These are phyloP conservation scores for Stephania japonica DNA, from an alignment of 164 flowering plant genomes.

Conservation along the genomic window DNA sequence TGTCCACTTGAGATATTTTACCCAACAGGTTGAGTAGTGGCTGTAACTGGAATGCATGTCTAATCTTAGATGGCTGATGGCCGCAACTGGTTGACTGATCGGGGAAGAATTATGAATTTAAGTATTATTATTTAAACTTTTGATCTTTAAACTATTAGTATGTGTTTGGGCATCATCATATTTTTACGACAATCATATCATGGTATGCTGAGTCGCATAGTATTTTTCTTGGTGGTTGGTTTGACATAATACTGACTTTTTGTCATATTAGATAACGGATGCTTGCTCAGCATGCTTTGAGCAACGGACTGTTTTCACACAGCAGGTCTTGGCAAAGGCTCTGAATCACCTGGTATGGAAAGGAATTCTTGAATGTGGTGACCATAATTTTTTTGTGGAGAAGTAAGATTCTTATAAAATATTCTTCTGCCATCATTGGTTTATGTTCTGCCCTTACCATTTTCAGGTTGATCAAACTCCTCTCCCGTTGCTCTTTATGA, in stretches of 20 bases:
- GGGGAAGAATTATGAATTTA: neutral
- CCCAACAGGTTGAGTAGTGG: neutral
- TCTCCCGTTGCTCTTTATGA: slow-evolving; percentile 88
- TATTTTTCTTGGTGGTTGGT: neutral
- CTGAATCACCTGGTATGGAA: slow-evolving; percentile 75
- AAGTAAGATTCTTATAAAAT: too few species aligned
- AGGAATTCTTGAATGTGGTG: neutral
- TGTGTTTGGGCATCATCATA: neutral
- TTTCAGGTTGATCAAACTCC: slow-evolving; percentile 88
- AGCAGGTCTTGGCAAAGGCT: slow-evolving; percentile 88
- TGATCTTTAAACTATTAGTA: neutral
- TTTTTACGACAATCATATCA: neutral
- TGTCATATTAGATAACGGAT: slow-evolving; percentile 70
- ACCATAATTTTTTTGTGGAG: neutral
- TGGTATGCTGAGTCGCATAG: neutral
- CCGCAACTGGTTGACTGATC: neutral
- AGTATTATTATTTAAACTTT: neutral
- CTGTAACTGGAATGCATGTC: neutral
- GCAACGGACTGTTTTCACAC: slow-evolving; percentile 96
- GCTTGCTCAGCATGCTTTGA: slow-evolving; percentile 97
- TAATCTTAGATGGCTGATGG: neutral
- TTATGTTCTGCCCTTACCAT: neutral
- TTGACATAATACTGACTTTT: neutral
- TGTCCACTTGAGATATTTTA: neutral
- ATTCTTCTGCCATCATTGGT: neutral